These are phyloP conservation scores for Russula foetens DNA, from an alignment of 768 basidiomycete species.

Conservation along the genomic window DNA sequence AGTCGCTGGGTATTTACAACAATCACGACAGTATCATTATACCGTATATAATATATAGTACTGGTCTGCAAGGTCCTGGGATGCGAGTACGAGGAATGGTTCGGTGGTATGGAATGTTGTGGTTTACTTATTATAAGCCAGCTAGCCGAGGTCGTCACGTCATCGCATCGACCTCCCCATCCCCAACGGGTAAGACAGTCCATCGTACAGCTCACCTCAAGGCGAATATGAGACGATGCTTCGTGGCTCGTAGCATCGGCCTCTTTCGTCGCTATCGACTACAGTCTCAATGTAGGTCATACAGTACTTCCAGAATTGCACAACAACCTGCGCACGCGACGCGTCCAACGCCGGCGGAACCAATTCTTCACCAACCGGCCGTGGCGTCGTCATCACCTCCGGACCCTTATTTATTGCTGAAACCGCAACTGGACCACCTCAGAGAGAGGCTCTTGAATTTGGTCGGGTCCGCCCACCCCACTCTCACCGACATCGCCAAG, in stretches of 20 bases:
- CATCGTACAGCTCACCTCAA: neutral
- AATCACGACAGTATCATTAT: constrained; percentile 12
- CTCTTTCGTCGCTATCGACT: neutral
- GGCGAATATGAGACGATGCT: constrained; percentile 14
- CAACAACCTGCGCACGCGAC: constrained; percentile 8
- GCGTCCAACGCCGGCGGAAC: neutral
- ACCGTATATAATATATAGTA: constrained; percentile 8
- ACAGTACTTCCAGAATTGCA: constrained; percentile 10
- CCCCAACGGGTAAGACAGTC: neutral
- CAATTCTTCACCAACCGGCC: neutral
- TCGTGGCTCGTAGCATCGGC: neutral
- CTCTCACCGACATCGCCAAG: constrained; percentile 78
- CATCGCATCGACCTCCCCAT: neutral
- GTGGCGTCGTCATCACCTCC: constrained; percentile 24
- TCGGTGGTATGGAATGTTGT: too few relatives aligned
- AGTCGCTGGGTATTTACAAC: neutral
- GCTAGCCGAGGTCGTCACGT: too few relatives aligned
- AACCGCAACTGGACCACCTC: constrained; percentile 63
- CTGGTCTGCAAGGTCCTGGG: neutral
- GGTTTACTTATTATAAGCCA: too few relatives aligned
- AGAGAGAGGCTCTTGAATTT: constrained; percentile 66
- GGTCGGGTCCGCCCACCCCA: constrained; percentile 84
- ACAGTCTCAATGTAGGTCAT: neutral
- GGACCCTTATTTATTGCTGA: constrained; percentile 66
- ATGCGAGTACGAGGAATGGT: neutral